Conservation (phyloP, 768 basidiomycete species). For the Auriscalpium vulgare region DNA sequence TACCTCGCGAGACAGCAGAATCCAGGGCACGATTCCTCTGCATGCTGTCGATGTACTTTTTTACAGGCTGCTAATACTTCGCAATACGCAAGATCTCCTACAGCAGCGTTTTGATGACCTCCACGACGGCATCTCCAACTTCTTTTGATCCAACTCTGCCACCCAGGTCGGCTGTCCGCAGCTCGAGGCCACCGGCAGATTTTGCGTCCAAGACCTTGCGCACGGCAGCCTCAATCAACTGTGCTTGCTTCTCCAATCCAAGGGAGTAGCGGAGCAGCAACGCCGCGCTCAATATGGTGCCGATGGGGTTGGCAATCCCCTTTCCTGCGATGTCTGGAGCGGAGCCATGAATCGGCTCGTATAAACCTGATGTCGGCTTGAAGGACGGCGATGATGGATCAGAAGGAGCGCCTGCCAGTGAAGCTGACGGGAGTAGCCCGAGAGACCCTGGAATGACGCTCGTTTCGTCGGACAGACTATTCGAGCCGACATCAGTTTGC, state of each 20-base stretch:
- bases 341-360: slow-evolving; percentile 96
- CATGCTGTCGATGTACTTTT: background rate
- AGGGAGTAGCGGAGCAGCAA: slow-evolving; percentile 94
- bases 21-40: background rate
- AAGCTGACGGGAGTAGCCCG: slow-evolving; percentile 92
- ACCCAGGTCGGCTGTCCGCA: slow-evolving; percentile 83
- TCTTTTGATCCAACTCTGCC: slow-evolving; percentile 69
- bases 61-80: background rate
- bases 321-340: slow-evolving; percentile 94
- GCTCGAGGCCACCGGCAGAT: slow-evolving; percentile 61
- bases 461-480: slow-evolving; percentile 89
- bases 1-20: background rate
- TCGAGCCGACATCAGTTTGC: slow-evolving; percentile 3
- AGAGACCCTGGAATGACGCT: slow-evolving; percentile 98
- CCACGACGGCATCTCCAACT: slow-evolving; percentile 78
- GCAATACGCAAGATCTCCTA: slow-evolving; percentile 14
- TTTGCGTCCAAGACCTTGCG: slow-evolving; percentile 75
- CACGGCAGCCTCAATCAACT: slow-evolving; percentile 85
- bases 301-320: slow-evolving; percentile 91
- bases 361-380: slow-evolving; percentile 79
- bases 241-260: slow-evolving; percentile 77
- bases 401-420: slow-evolving; percentile 83
- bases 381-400: slow-evolving; percentile 43
- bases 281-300: slow-evolving; percentile 90
- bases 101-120: slow-evolving; percentile 55